Conservation (phyloP, 345 rosid genomes). For the Syzygium aqueum region DNA sequence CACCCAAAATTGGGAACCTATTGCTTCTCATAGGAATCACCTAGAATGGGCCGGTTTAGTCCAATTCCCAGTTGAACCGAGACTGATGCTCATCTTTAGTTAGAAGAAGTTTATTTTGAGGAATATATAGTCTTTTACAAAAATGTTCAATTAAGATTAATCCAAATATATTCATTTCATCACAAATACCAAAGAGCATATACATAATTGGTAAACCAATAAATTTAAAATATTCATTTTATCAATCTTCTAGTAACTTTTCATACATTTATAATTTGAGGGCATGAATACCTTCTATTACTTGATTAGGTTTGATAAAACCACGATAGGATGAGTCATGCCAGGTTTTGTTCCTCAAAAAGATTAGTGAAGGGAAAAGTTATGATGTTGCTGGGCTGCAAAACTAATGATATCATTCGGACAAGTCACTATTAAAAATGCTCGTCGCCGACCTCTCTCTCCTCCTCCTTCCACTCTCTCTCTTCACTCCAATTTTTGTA, state of each 20-base stretch:
- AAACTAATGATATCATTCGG: neutral
- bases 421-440: conserved; percentile 3
- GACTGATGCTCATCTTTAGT: too few relatives aligned
- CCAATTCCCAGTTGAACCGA: neutral
- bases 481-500: neutral
- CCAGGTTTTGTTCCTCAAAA: neutral
- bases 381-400: neutral
- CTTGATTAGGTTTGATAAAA: neutral
- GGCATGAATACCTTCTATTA: neutral
- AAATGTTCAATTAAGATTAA: too few relatives aligned
- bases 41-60: neutral
- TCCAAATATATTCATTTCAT: neutral
- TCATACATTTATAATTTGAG: neutral
- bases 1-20: neutral
- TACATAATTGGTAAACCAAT: neutral
- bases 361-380: neutral
- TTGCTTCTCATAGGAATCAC: neutral
- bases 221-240: neutral
- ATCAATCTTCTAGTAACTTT: neutral
- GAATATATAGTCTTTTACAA: too few relatives aligned
- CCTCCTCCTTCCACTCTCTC: neutral
- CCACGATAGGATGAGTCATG: neutral
- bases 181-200: neutral
- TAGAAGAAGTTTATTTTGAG: too few relatives aligned
- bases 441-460: neutral